phyloP scores from a whole-genome alignment of 2,329 filamentous ascomycete species.

The Davidsoniella virescens region DNA sequence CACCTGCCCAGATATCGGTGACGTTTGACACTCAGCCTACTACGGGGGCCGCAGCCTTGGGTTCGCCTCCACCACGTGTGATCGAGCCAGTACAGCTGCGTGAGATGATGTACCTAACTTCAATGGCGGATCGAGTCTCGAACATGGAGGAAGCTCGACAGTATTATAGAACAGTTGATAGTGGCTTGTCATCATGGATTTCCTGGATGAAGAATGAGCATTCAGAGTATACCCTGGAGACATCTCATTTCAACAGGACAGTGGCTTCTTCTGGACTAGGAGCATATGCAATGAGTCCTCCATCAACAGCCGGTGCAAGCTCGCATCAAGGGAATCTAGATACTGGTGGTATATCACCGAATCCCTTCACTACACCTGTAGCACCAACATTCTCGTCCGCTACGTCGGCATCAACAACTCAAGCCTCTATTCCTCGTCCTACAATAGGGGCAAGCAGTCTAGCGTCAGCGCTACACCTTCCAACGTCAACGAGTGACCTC shows the following conservation, averaged over 20 bases:
- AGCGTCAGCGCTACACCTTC: slow-evolving; percentile 22
- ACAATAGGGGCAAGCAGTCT: slow-evolving; percentile 19
- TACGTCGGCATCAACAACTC: background rate
- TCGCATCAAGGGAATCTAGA: slow-evolving; percentile 15
- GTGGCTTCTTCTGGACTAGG: no score
- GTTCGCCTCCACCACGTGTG: slow-evolving; percentile 3
- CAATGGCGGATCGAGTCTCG: background rate
- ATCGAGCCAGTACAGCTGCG: slow-evolving; percentile 7
- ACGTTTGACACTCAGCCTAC: slow-evolving; percentile 3
- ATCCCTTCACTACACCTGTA: slow-evolving; percentile 17
- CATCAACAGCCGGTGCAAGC: no score
- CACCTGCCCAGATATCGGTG: background rate
- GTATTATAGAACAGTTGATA: slow-evolving; percentile 1
- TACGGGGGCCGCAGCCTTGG: slow-evolving; percentile 5
- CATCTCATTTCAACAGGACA: slow-evolving; percentile 8
- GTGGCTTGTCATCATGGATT: slow-evolving; percentile 8
- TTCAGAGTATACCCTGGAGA: slow-evolving; percentile 30
- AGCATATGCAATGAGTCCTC: no score
- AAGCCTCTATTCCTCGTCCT: slow-evolving; percentile 13
- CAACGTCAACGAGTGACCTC: slow-evolving; percentile 25
- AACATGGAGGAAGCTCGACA: slow-evolving; percentile 8
- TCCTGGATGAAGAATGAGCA: slow-evolving; percentile 19
- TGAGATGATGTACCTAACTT: slow-evolving; percentile 5
- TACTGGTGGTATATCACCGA: slow-evolving; percentile 18
- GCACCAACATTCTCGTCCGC: slow-evolving; percentile 19